These are phyloP conservation scores for Porcisia hertigi DNA, from an alignment of 208 protist genomes.

Conservation along the genomic window DNA sequence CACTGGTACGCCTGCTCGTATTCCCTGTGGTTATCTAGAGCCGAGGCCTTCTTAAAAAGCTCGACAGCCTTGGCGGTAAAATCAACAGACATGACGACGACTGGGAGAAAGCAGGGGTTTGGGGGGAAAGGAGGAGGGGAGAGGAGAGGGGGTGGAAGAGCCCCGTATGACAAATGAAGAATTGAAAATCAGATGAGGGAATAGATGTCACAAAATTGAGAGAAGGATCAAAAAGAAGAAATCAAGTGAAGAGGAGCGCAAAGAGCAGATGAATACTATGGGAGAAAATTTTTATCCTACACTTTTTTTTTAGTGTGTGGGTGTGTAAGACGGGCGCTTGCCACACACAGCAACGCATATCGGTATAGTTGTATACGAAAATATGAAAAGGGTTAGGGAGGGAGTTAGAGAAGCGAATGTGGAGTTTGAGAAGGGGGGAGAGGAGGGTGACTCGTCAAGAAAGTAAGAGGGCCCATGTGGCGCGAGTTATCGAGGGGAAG, in stretches of 20 bases:
- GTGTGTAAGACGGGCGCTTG: no score
- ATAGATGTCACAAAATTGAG: neutral
- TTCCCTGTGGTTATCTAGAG: constrained; percentile 90
- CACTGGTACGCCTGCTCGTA: constrained; percentile 93
- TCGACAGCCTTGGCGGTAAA: constrained; percentile 95
- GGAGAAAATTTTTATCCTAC: neutral
- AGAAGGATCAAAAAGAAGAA: constrained; percentile 10
- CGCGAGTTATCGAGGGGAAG: neutral
- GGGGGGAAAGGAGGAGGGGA: neutral
- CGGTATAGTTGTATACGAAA: neutral
- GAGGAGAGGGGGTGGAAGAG: neutral
- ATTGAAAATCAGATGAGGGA: constrained; percentile 2
- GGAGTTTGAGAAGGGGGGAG: neutral
- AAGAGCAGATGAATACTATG: neutral
- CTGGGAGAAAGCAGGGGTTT: neutral
- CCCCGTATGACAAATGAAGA: no score
- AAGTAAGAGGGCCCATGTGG: neutral
- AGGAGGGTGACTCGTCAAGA: neutral
- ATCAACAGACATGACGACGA: constrained; percentile 77
- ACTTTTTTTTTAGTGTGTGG: neutral
- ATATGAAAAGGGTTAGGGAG: neutral
- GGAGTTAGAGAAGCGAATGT: neutral
- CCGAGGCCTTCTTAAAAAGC: constrained; percentile 91
- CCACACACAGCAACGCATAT: neutral
- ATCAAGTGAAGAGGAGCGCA: neutral